phyloP scores from a whole-genome alignment of 139 green algal species.

The Coelastrella sp. region DNA sequence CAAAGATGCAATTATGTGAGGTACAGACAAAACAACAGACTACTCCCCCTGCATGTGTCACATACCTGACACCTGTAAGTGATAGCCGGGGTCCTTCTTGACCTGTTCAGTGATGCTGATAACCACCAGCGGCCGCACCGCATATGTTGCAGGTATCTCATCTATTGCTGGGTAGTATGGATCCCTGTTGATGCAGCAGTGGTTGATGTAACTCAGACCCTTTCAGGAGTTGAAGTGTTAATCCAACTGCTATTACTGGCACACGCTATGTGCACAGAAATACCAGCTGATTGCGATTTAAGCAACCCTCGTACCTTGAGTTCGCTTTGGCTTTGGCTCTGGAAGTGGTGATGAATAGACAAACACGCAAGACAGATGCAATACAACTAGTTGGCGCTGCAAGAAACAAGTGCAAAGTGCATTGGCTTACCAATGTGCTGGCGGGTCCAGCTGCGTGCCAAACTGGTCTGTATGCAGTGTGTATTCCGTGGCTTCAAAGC shows the following conservation, averaged over 20 bases:
- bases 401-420: background rate
- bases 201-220: too few species aligned
- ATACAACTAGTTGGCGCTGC: background rate
- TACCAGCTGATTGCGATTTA: too few species aligned
- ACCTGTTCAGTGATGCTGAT: constrained; percentile 22
- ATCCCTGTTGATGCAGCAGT: background rate
- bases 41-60: background rate
- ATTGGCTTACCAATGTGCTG: constrained; percentile 2
- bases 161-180: constrained; percentile 25
- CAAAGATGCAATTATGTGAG: too few species aligned
- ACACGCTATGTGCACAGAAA: too few species aligned
- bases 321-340: too few species aligned
- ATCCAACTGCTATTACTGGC: too few species aligned
- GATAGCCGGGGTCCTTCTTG: background rate
- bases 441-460: constrained; percentile 34
- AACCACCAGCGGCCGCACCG: constrained; percentile 29
- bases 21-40: background rate
- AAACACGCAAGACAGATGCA: too few species aligned
- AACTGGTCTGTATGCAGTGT: constrained; percentile 13
- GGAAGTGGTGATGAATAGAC: too few species aligned
- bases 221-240: too few species aligned
- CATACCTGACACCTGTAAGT: background rate
- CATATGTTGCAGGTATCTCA: constrained; percentile 28
- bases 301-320: too few species aligned
- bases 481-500: constrained; percentile 34